Base-by-base conservation (phyloP, 805 yeast species). In the Schwanniomyces vanrijiae region DNA sequence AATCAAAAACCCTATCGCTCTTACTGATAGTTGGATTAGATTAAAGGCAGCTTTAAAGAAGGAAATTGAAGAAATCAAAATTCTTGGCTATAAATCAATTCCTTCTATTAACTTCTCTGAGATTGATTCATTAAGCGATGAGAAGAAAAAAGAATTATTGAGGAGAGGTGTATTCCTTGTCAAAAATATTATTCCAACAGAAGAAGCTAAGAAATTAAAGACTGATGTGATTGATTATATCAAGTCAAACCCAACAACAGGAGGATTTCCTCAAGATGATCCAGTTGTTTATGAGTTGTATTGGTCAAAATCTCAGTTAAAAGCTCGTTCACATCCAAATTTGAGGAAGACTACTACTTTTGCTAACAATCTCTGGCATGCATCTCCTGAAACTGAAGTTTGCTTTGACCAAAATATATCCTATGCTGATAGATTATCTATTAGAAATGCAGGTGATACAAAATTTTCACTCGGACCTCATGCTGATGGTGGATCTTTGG, bases 381-480 rank as follows among this genome's bases (percentile, higher is more conserved):
- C 59, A n/a, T 52, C 59, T 10, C 58, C 66, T 18, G 53, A 58
- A 1, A 56, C 55, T 9, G 52, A 51, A 20, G 49, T 71, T 14
- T 67, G 69, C 35, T 53, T 65, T 40, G 60, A 56, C 11, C 56
- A 63, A 10, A 65, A 68, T 31, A 55, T 73, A 16, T 59, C 65
- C 10, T 74, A 74, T 51, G 75, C 75, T 14, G 78, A 74, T 54
- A 55, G 77, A 16, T 55, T 73, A 28, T 56, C 77, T 42, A 68
- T 74, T 37, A 58, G 78, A 40, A 55, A 57, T 8, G 75, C 77
- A 0, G 77, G 77, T 6, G 64, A 60, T 25, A 51, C 49, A 16
- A 3, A 14, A 5, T 52, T 59, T 24, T 47, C 71, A 3, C 59
- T 73, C 33, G 70, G 67, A 26, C 64, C 71, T 18, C 78, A 74